A percentile compares a stretch with the other conserved stretches of the same genome.
These are phyloP conservation scores for Thermomucor indicae-seudaticae DNA, from an alignment of 371 early-diverging fungal genomes.

Conservation along the genomic window DNA sequence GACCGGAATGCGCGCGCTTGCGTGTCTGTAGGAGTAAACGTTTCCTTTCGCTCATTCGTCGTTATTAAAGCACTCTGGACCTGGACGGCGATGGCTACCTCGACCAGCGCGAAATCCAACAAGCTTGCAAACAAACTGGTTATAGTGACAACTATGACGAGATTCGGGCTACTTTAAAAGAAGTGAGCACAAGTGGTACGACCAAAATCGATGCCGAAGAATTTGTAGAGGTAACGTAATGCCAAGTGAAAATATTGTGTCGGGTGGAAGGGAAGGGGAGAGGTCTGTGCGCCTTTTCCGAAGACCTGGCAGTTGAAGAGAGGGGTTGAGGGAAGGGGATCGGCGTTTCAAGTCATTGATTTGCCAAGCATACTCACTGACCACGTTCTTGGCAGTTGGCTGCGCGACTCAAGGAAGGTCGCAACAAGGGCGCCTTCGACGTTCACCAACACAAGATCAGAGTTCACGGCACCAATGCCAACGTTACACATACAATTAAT, in stretches of 20 bases:
- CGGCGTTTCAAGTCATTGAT: not conserved
- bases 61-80: slow-evolving; percentile 63
- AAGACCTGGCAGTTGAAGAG: not conserved
- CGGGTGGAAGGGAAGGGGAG: not conserved
- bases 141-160: slow-evolving; percentile 73
- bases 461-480: slow-evolving; percentile 79
- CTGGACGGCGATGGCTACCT: slow-evolving; percentile 73
- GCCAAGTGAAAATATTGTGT: not conserved
- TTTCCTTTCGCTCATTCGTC: not conserved
- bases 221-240: slow-evolving; percentile 67
- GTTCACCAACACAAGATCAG: slow-evolving; percentile 79
- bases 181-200: slow-evolving; percentile 66
- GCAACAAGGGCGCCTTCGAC: slow-evolving; percentile 53
- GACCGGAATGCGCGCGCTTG: not conserved
- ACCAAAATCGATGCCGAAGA: slow-evolving; percentile 81
- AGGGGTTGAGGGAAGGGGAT: not conserved
- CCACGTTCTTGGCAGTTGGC: slow-evolving; percentile 37
- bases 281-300: not conserved
- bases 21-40: not conserved
- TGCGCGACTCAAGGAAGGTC: slow-evolving; percentile 62
- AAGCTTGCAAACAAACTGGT: slow-evolving; percentile 69
- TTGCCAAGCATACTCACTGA: not conserved
- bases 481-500: slow-evolving; percentile 93
- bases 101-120: slow-evolving; percentile 68
- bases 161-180: slow-evolving; percentile 68